These are phyloP conservation scores for Alternaria triticimaculans DNA, from an alignment of 2,329 filamentous ascomycete genomes.

Conservation along the genomic window DNA sequence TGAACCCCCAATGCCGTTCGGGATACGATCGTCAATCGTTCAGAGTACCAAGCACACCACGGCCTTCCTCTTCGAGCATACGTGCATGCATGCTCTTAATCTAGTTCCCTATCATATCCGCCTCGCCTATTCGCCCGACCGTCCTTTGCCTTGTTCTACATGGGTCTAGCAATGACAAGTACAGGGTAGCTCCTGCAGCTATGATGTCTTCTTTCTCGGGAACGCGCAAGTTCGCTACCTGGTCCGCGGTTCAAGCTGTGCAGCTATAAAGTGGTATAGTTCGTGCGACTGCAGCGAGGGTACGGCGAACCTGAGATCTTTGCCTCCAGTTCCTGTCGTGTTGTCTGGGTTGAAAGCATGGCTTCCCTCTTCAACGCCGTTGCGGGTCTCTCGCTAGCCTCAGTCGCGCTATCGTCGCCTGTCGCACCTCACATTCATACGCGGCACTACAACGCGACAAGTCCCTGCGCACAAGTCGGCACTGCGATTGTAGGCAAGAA, in stretches of 20 bases:
- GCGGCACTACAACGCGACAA: constrained; percentile 36
- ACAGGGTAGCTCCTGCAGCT: constrained; percentile 15
- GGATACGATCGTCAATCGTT: constrained; percentile 3
- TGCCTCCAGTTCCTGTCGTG: neutral
- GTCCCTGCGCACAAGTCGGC: constrained; percentile 43
- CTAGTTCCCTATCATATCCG: constrained; percentile 13
- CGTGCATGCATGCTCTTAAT: constrained; percentile 13
- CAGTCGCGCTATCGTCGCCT: constrained; percentile 36
- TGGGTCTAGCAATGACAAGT: constrained; percentile 13
- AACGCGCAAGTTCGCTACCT: constrained; percentile 1
- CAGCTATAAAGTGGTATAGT: constrained; percentile 17
- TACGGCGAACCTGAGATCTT: neutral
- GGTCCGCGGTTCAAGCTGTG: constrained; percentile 12
- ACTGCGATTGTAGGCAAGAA: constrained; percentile 35
- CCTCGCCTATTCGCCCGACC: constrained; percentile 18
- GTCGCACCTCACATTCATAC: constrained; percentile 27
- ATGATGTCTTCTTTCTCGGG: constrained; percentile 21
- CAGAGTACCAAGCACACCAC: neutral
- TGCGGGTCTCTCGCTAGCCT: constrained; percentile 35
- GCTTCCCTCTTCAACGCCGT: constrained; percentile 27
- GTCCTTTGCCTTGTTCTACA: constrained; percentile 15
- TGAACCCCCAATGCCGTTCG: neutral
- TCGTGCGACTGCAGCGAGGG: neutral
- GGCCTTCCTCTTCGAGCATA: neutral
- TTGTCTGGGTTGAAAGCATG: constrained; percentile 26